phyloP scores from a whole-genome alignment of 805 yeast genomes.

The Zygosaccharomyces pseudorouxii region DNA sequence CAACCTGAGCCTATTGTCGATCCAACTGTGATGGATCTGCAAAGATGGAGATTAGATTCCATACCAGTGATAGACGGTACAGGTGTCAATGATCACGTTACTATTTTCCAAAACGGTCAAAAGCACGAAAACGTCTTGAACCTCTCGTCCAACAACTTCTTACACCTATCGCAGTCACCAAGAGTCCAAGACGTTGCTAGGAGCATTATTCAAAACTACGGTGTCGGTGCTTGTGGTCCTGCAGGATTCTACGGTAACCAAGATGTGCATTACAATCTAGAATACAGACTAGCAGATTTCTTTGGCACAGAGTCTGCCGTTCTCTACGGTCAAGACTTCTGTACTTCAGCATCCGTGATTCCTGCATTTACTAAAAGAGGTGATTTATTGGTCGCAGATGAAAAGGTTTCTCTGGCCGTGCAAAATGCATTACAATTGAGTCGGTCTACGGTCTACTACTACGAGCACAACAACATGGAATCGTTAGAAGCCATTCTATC shows the following conservation, averaged over 20 bases:
- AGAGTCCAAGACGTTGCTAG: slow-evolving; percentile 51
- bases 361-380: slow-evolving; percentile 96
- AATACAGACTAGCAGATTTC: slow-evolving; percentile 67
- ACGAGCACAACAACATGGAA: slow-evolving; percentile 82
- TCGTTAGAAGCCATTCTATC: slow-evolving; percentile 67
- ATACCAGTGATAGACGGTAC: slow-evolving; percentile 62
- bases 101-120: slow-evolving; percentile 28
- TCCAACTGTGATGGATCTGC: slow-evolving; percentile 38
- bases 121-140: slow-evolving; percentile 47
- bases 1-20: slow-evolving; percentile 78
- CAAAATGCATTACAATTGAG: slow-evolving; percentile 87
- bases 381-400: slow-evolving; percentile 84
- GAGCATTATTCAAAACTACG: slow-evolving; percentile 57
- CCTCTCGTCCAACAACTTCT: slow-evolving; percentile 66
- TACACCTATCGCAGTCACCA: slow-evolving; percentile 51
- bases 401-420: slow-evolving; percentile 64
- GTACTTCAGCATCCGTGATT: slow-evolving; percentile 79
- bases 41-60: slow-evolving; percentile 52
- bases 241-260: slow-evolving; percentile 96
- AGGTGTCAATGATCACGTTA: slow-evolving; percentile 38
- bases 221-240: slow-evolving; percentile 99
- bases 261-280: slow-evolving; percentile 79
- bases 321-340: slow-evolving; percentile 88
- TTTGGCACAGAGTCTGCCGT: slow-evolving; percentile 76
- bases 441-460: slow-evolving; percentile 70